Base-by-base conservation (phyloP, 805 yeast species). In the Yarrowia sp. region DNA sequence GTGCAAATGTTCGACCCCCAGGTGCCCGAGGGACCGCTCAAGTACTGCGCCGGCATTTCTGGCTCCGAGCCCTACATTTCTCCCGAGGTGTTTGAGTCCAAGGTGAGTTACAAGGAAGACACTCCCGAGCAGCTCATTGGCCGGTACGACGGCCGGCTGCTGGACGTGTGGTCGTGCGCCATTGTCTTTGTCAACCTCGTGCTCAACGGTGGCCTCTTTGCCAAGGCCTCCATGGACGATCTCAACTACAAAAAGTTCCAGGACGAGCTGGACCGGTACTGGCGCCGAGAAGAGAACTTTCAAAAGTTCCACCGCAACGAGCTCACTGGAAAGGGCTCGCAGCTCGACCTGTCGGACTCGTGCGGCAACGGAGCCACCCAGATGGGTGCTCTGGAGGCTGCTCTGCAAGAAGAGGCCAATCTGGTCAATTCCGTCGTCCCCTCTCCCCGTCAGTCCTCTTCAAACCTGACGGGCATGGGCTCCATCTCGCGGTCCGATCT, bases 91-190 rank as follows among this genome's bases (percentile, higher is more conserved):
- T 72, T 61, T 79, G 82, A 2, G 76, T 73, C 66, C 77, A 81
- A 41, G 85, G 84, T 71, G n/a, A n/a, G 43, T 10, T 44, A 44
- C 54, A 36, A 44, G 35, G 67, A 59, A 12, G 66, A 52, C n/a
- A 62, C 64, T 2, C 56, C 54, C 19, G 46, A 44, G 35, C 43
- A 32, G 24, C 44, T 48, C 10, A 40, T 41, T 17, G 59, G 54
- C 3, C 64, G 62, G 11, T 91, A 89, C 75, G 97, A 91, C 75
- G 89, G 96, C 1, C 77, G 96, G 65, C 82, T 88, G 36, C 88
- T 89, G 7, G 97, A 91, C 76, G 85, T 90, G 38, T 91, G 97
- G 97, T 86, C 96, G 0, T 90, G 96, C 78, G 97, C 96, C 58
- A 93, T 91, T 11, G 90, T 91, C 36, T 91, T 89, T 73, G 87